A percentile compares a stretch with the other conserved stretches of the same genome.
phyloP scores from a whole-genome alignment of 768 basidiomycete species.

The Lactarius sanguifluus region DNA sequence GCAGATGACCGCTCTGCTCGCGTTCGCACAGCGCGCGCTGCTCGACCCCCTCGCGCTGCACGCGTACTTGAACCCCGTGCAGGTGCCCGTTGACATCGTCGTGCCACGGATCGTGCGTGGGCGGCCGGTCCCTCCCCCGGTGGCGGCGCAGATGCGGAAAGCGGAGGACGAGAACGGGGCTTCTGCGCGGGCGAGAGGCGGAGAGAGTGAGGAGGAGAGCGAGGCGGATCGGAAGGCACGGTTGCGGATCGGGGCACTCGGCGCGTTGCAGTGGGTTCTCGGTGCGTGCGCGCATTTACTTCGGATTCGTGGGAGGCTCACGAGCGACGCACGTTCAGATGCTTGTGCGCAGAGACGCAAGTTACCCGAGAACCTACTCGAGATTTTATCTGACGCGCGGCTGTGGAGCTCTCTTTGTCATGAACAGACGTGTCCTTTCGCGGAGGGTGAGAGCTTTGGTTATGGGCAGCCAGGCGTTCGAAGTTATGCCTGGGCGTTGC shows the following conservation, averaged over 20 bases:
- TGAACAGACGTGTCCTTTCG: slow-evolving; percentile 44
- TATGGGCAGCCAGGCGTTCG: slow-evolving; percentile 69
- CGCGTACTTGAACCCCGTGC: slow-evolving; percentile 58
- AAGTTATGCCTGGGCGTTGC: slow-evolving; percentile 62
- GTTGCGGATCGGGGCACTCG: slow-evolving; percentile 66
- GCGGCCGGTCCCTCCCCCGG: slow-evolving; percentile 35
- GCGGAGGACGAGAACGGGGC: slow-evolving; percentile 38
- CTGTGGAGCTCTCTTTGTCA: slow-evolving; percentile 63
- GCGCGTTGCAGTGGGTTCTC: slow-evolving; percentile 60
- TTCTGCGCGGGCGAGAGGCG: slow-evolving; percentile 40
- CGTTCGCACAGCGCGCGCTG: slow-evolving; percentile 54
- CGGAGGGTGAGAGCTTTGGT: slow-evolving; percentile 52
- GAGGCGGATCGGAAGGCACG: slow-evolving; percentile 70
- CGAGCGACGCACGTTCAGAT: slow-evolving; percentile 20
- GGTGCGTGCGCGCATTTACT: slow-evolving; percentile 43
- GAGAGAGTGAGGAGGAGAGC: slow-evolving; percentile 65
- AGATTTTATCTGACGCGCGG: slow-evolving; percentile 48
- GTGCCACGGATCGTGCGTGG: slow-evolving; percentile 38
- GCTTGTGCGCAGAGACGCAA: slow-evolving; percentile 12
- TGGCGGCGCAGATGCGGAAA: slow-evolving; percentile 29
- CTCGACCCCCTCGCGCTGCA: slow-evolving; percentile 65
- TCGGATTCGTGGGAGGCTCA: background rate
- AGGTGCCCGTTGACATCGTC: slow-evolving; percentile 42
- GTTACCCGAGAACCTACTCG: slow-evolving; percentile 36
- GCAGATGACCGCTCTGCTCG: slow-evolving; percentile 41